These are phyloP conservation scores for Pestalotiopsis sp. DNA, from an alignment of 2,329 filamentous ascomycete genomes.

Conservation along the genomic window DNA sequence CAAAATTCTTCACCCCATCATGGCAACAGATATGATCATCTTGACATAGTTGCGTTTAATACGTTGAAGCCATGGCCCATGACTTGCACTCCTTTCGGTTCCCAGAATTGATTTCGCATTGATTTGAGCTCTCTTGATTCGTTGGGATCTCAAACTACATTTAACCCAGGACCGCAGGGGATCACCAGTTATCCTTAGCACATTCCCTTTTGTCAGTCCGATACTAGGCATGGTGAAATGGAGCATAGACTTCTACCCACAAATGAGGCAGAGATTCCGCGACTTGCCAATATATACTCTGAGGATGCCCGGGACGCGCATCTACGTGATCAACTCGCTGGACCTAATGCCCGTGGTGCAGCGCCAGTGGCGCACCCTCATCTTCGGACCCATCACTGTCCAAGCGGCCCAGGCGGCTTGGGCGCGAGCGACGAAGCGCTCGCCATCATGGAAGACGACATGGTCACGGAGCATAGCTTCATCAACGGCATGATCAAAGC, in stretches of 20 bases:
- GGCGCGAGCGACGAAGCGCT: conserved; percentile 14
- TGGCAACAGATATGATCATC: too few relatives aligned
- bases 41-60: too few relatives aligned
- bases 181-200: not conserved
- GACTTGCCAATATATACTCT: conserved; percentile 16
- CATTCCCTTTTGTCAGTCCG: not conserved
- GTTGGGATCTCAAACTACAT: too few relatives aligned
- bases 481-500: conserved; percentile 17
- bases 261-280: not conserved
- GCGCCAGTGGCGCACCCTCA: conserved; percentile 10
- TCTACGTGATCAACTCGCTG: conserved; percentile 15
- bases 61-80: too few relatives aligned
- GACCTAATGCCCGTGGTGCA: conserved; percentile 15
- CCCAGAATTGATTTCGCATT: too few relatives aligned
- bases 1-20: too few relatives aligned
- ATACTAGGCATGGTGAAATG: not conserved
- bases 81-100: too few relatives aligned
- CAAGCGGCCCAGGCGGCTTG: conserved; percentile 12
- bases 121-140: too few relatives aligned
- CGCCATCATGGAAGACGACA: conserved; percentile 14
- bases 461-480: conserved; percentile 16
- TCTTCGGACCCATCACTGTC: conserved; percentile 6
- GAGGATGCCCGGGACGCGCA: conserved; percentile 8
- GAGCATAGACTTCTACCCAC: not conserved
- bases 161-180: not conserved